Evolutionary conservation across 2,329 filamentous ascomycete species (phyloP).

Genomic region (Ceratocystis colombiana): DNA sequence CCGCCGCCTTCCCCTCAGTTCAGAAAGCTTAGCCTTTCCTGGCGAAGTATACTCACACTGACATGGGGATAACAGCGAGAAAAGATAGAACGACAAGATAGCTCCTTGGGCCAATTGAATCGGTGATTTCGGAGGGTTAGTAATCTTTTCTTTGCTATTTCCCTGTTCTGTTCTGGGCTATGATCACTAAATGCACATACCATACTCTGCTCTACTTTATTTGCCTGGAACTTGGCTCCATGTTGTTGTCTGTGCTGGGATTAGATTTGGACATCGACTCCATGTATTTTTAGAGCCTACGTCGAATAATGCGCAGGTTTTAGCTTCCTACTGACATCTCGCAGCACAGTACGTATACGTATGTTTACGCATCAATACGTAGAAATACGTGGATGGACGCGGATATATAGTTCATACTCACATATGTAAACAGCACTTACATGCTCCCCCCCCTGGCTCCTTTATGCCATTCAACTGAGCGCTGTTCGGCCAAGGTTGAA

Average conservation of each 20-base stretch:
- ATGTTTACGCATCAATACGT: neutral
- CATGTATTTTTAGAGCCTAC: neutral
- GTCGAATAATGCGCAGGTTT: neutral
- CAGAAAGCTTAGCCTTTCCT: no score
- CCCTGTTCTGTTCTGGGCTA: neutral
- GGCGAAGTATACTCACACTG: no score
- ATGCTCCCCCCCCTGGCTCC: neutral
- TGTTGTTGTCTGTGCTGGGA: neutral
- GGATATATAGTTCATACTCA: neutral
- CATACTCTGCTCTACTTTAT: neutral
- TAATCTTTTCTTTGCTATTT: neutral
- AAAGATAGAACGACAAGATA: no score
- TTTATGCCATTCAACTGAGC: neutral
- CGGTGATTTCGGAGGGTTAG: neutral
- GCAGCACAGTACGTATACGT: neutral
- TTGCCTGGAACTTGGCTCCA: neutral
- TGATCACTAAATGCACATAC: neutral
- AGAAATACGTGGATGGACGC: neutral
- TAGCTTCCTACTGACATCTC: neutral
- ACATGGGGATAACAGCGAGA: no score
- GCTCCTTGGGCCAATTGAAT: neutral
- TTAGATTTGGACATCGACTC: neutral
- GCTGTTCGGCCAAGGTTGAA: neutral
- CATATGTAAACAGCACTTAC: neutral
- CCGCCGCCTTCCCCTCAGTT: no score